Evolutionary conservation across 2,329 filamentous ascomycete species (phyloP).

Genomic region (Colletotrichum spaethianum): DNA sequence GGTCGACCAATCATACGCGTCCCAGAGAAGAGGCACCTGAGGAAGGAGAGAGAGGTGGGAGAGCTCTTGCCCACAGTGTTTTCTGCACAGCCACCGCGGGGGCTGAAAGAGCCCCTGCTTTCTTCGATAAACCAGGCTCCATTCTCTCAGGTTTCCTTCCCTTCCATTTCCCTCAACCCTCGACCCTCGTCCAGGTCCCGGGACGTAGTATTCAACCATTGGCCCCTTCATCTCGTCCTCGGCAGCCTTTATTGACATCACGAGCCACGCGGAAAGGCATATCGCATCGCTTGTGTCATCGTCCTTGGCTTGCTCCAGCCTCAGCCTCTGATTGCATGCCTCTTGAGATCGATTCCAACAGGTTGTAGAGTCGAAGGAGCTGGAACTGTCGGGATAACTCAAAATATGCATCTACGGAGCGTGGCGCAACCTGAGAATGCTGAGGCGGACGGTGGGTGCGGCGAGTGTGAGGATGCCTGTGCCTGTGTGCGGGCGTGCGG

Average conservation of each 20-base stretch:
- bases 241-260: slow-evolving; percentile 12
- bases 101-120: slow-evolving; percentile 30
- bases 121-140: slow-evolving; percentile 12
- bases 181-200: background rate
- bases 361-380: slow-evolving; percentile 18
- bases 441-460: slow-evolving; percentile 2
- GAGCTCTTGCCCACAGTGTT: slow-evolving; percentile 18
- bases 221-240: slow-evolving; percentile 2
- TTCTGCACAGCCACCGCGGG: slow-evolving; percentile 38
- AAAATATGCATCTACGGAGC: slow-evolving; percentile 19
- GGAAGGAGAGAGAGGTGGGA: slow-evolving; percentile 1
- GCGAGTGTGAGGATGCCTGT: background rate
- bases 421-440: slow-evolving; percentile 31
- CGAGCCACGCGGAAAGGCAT: background rate
- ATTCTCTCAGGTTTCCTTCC: slow-evolving; percentile 37
- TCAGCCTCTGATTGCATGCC: background rate
- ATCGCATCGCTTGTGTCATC: background rate
- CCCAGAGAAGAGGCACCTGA: background rate
- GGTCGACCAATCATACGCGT: background rate
- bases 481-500: slow-evolving; percentile 8
- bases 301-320: background rate
- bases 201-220: background rate
- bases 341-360: background rate
- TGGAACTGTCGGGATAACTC: slow-evolving; percentile 14
- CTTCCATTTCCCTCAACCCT: slow-evolving; percentile 23